Conservation (phyloP, 202 grass and related monocot genomes). For the Schoenoplectus tabernaemontani region DNA sequence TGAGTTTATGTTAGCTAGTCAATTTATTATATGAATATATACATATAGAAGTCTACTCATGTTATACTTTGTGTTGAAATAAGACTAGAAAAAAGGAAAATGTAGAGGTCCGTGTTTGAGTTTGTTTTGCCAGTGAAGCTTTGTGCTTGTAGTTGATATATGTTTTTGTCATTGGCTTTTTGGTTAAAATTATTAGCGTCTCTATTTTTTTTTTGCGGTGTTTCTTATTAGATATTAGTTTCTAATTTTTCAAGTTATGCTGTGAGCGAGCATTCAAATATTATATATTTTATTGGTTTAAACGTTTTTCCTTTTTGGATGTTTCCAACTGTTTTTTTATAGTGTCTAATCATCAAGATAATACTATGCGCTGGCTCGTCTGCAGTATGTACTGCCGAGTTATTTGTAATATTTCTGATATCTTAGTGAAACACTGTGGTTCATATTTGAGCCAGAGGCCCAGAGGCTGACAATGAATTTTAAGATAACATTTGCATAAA, state of each 20-base stretch:
- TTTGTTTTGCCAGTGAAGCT: slow-evolving; percentile 9
- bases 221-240: not conserved
- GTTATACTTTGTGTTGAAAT: slow-evolving; percentile 31
- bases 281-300: not conserved
- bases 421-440: too few species aligned
- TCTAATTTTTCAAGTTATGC: not conserved
- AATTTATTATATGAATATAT: slow-evolving; percentile 22
- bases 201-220: not conserved
- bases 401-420: too few species aligned
- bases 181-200: not conserved
- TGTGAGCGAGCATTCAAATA: not conserved
- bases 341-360: not conserved
- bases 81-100: slow-evolving; percentile 18
- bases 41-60: slow-evolving; percentile 15
- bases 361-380: not conserved
- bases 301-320: not conserved
- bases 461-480: too few species aligned
- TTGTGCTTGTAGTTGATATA: not conserved
- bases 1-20: slow-evolving; percentile 20
- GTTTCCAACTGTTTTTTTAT: not conserved
- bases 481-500: not conserved
- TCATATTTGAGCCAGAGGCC: too few species aligned
- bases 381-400: not conserved
- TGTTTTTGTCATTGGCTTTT: not conserved
- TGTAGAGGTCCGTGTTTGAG: slow-evolving; percentile 6